phyloP scores from a whole-genome alignment of 148 eudicot genomes.

The Pouteria glomerata region DNA sequence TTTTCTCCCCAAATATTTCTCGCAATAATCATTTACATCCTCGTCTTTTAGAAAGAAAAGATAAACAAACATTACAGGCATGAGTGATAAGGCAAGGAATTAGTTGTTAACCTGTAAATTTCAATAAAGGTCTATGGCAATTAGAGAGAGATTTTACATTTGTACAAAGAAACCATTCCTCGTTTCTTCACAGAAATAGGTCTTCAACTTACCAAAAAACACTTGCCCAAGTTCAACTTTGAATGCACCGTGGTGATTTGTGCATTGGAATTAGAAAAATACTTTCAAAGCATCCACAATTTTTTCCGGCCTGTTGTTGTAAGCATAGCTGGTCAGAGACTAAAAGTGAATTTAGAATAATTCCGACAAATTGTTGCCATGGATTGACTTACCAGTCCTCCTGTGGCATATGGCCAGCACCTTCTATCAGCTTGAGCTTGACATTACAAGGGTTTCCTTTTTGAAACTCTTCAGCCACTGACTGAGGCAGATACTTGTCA shows the following conservation, averaged over 20 bases:
- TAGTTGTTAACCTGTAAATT: not conserved
- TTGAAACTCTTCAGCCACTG: conserved; percentile 88
- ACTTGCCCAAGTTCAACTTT: conserved; percentile 4
- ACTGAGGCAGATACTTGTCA: conserved; percentile 87
- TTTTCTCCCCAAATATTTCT: too few species aligned
- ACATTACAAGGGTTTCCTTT: conserved; percentile 59
- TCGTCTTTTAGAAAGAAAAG: too few species aligned
- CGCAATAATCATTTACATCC: too few species aligned
- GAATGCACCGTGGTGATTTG: not conserved
- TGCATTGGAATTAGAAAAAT: conserved; percentile 40
- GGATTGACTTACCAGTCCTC: conserved; percentile 77
- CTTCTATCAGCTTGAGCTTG: conserved; percentile 86
- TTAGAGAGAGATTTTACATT: not conserved
- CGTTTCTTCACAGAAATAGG: conserved; percentile 6
- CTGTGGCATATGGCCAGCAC: conserved; percentile 99
- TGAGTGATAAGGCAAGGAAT: not conserved
- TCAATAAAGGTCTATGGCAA: not conserved
- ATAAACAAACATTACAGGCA: not conserved
- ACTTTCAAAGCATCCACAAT: conserved; percentile 71
- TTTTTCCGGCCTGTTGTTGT: conserved; percentile 89
- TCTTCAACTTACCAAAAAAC: conserved; percentile 3
- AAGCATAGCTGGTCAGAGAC: not conserved
- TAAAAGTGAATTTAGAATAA: not conserved
- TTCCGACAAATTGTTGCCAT: not conserved
- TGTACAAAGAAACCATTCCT: not conserved